phyloP scores from a whole-genome alignment of 768 basidiomycete genomes.

The Hydnum rufescens region DNA sequence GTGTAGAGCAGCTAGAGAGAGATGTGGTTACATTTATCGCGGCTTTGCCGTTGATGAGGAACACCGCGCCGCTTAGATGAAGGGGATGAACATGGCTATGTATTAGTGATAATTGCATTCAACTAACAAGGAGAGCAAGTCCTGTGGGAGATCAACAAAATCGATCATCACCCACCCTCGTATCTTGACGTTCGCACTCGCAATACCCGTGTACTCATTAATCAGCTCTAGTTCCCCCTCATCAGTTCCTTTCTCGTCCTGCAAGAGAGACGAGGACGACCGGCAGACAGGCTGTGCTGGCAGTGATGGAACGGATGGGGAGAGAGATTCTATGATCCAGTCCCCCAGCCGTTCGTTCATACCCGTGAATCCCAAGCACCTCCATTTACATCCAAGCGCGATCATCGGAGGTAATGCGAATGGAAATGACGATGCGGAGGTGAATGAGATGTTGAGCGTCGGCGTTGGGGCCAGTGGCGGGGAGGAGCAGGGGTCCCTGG shows the following conservation, averaged over 20 bases:
- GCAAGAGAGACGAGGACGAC: too few species aligned
- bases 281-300: too few species aligned
- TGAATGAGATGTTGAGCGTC: conserved; percentile 52
- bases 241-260: too few species aligned
- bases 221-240: too few species aligned
- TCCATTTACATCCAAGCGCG: conserved; percentile 74
- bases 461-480: conserved; percentile 16
- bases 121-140: conserved; percentile 42
- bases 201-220: too few species aligned
- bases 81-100: background rate
- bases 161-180: conserved; percentile 65
- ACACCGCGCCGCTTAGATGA: background rate
- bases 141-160: conserved; percentile 40
- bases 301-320: too few species aligned
- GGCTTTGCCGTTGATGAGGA: background rate
- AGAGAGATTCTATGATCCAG: conserved; percentile 61
- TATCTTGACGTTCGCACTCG: conserved; percentile 16
- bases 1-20: background rate
- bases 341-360: conserved; percentile 55
- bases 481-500: conserved; percentile 9
- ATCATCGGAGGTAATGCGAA: conserved; percentile 57
- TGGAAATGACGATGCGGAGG: conserved; percentile 67
- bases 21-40: background rate
- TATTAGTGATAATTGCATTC: conserved; percentile 41
- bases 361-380: conserved; percentile 54